These are phyloP conservation scores for Tolypocladium ovalisporum DNA, from an alignment of 2,329 filamentous ascomycete species.

Conservation along the genomic window DNA sequence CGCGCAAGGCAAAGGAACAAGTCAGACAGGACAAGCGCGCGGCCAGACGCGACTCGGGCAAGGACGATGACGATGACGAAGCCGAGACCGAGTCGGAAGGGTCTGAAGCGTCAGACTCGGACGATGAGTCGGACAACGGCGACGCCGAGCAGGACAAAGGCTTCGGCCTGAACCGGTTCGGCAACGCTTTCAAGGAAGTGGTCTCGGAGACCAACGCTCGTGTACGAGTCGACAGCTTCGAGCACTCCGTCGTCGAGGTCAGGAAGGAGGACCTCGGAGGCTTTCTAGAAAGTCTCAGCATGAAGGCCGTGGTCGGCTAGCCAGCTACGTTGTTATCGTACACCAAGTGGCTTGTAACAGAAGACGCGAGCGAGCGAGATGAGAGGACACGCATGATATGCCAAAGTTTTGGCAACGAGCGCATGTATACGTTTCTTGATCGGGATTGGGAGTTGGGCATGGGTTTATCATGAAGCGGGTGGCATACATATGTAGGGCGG, in stretches of 20 bases:
- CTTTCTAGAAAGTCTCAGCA: slow-evolving; percentile 84
- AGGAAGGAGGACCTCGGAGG: slow-evolving; percentile 85
- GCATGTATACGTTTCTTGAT: not conserved
- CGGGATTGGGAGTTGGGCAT: not conserved
- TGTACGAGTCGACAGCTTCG: slow-evolving; percentile 90
- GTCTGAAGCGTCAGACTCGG: slow-evolving; percentile 28
- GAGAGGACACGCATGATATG: not conserved
- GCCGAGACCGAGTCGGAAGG: slow-evolving; percentile 31
- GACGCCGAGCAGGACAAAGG: slow-evolving; percentile 46
- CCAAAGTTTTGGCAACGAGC: not conserved
- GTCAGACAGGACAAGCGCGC: slow-evolving; percentile 50
- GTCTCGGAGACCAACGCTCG: slow-evolving; percentile 82
- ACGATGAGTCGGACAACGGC: slow-evolving; percentile 41
- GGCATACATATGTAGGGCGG: slow-evolving; percentile 1
- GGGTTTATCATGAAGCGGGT: not conserved
- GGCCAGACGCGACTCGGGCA: slow-evolving; percentile 36
- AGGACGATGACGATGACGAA: slow-evolving; percentile 35
- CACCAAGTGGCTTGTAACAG: not conserved
- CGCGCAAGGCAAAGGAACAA: slow-evolving; percentile 43
- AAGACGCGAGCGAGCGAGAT: too few relatives aligned
- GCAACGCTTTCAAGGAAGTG: slow-evolving; percentile 91
- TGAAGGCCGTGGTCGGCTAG: slow-evolving; percentile 71
- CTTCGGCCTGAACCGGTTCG: slow-evolving; percentile 79
- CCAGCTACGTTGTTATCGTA: not conserved
- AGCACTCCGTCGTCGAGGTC: slow-evolving; percentile 96